Evolutionary conservation across 495 filamentous ascomycete genomes (phyloP).

Genomic region (Hypoxylon rickii): DNA sequence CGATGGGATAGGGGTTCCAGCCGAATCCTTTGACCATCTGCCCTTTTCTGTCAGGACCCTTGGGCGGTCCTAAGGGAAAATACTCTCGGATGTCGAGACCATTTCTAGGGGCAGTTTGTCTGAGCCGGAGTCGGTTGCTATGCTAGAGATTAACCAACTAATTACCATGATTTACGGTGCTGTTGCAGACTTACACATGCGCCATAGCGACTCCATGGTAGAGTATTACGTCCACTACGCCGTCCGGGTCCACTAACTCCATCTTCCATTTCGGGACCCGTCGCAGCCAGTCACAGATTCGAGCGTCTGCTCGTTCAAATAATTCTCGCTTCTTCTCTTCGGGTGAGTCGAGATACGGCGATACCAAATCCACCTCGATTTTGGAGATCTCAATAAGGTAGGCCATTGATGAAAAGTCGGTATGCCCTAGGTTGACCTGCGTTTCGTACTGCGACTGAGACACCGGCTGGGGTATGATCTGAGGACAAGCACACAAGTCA

Average conservation of each 20-base stretch:
- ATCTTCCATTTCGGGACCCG: slow-evolving; percentile 69
- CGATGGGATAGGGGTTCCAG: slow-evolving; percentile 42
- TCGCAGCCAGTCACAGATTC: slow-evolving; percentile 69
- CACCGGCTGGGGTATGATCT: slow-evolving; percentile 58
- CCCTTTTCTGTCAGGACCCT: slow-evolving; percentile 44
- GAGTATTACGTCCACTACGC: slow-evolving; percentile 69
- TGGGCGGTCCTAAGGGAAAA: slow-evolving; percentile 53
- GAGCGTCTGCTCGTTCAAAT: slow-evolving; percentile 63
- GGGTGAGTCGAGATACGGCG: slow-evolving; percentile 37
- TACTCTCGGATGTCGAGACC: slow-evolving; percentile 56
- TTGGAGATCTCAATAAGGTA: slow-evolving; percentile 60
- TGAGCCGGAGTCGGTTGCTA: slow-evolving; percentile 28
- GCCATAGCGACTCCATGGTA: slow-evolving; percentile 63
- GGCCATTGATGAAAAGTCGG: slow-evolving; percentile 63
- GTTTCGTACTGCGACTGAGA: slow-evolving; percentile 63
- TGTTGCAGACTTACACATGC: slow-evolving; percentile 32
- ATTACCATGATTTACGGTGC: slow-evolving; percentile 56
- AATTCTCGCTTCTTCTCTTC: slow-evolving; percentile 32
- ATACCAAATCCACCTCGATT: slow-evolving; percentile 65
- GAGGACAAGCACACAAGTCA: slow-evolving; percentile 12
- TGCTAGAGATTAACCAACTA: slow-evolving; percentile 29
- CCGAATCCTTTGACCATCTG: slow-evolving; percentile 46
- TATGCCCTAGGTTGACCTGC: slow-evolving; percentile 54
- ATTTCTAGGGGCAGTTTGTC: slow-evolving; percentile 48
- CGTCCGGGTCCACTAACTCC: slow-evolving; percentile 64